A percentile compares a stretch with the other conserved stretches of the same genome.
These are phyloP conservation scores for Linaria vulgaris DNA, from an alignment of 257 asterid species.

Conservation along the genomic window DNA sequence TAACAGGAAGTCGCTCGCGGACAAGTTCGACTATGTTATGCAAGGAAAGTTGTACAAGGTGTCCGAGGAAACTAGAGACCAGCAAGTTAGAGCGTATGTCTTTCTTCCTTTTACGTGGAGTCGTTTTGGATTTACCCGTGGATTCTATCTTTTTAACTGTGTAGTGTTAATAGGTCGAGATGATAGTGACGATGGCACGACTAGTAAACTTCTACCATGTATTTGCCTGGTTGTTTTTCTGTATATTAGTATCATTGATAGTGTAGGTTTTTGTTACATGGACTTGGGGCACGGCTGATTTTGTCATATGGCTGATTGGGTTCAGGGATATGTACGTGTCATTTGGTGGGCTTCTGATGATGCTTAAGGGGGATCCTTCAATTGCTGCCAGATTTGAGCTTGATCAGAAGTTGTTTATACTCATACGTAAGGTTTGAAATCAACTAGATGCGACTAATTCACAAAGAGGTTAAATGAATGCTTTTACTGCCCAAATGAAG, in stretches of 20 bases:
- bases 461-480: too few relatives aligned
- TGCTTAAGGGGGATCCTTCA: slow-evolving; percentile 59
- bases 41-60: slow-evolving; percentile 86
- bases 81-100: slow-evolving; percentile 75
- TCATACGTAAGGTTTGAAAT: slow-evolving; percentile 61
- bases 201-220: neutral
- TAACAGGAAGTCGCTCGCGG: slow-evolving; percentile 76
- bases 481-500: too few relatives aligned
- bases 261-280: neutral
- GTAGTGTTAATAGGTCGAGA: neutral
- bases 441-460: too few relatives aligned
- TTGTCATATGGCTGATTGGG: slow-evolving; percentile 9
- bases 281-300: too few relatives aligned
- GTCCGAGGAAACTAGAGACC: slow-evolving; percentile 59
- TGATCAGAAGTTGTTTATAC: slow-evolving; percentile 79
- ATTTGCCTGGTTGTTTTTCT: neutral
- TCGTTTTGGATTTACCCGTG: too few relatives aligned
- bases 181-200: neutral
- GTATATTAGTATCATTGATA: too few relatives aligned
- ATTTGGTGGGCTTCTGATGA: slow-evolving; percentile 76
- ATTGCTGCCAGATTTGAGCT: slow-evolving; percentile 80
- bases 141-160: too few relatives aligned
- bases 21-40: slow-evolving; percentile 88
- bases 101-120: neutral
- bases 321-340: slow-evolving; percentile 67